phyloP scores from a whole-genome alignment of 176 grass and related monocot genomes.

The Oryza australiensis region DNA sequence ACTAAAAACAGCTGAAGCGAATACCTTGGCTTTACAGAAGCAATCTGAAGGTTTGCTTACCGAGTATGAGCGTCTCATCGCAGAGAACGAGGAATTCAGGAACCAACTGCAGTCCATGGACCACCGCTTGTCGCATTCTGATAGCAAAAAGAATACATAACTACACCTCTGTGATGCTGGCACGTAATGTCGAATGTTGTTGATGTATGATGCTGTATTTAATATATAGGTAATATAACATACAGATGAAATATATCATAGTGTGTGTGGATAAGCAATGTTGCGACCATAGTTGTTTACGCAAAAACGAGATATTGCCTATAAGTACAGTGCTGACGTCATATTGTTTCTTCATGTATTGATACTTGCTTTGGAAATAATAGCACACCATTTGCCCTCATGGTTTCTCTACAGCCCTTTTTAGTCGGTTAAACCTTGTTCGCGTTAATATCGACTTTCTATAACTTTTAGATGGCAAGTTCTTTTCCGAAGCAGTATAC shows the following conservation, averaged over 20 bases:
- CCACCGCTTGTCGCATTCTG: constrained; percentile 52
- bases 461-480: background rate
- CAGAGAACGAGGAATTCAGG: constrained; percentile 69
- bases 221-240: background rate
- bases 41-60: constrained; percentile 76
- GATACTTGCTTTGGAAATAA: background rate
- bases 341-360: background rate
- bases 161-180: background rate
- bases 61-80: constrained; percentile 72
- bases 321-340: background rate
- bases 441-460: background rate
- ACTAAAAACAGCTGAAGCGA: constrained; percentile 59
- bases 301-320: background rate
- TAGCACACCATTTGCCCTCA: background rate
- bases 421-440: too few species aligned
- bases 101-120: constrained; percentile 65
- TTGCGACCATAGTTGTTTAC: background rate
- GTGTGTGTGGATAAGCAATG: background rate
- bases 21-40: constrained; percentile 51
- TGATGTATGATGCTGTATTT: background rate
- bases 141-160: constrained; percentile 64
- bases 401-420: too few species aligned
- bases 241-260: background rate
- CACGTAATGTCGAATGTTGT: background rate
- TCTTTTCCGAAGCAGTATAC: too few species aligned